A percentile compares a stretch with the other conserved stretches of the same genome.
Evolutionary conservation across 2,329 filamentous ascomycete genomes (phyloP).

Genomic region (Cryphonectria parasitica): DNA sequence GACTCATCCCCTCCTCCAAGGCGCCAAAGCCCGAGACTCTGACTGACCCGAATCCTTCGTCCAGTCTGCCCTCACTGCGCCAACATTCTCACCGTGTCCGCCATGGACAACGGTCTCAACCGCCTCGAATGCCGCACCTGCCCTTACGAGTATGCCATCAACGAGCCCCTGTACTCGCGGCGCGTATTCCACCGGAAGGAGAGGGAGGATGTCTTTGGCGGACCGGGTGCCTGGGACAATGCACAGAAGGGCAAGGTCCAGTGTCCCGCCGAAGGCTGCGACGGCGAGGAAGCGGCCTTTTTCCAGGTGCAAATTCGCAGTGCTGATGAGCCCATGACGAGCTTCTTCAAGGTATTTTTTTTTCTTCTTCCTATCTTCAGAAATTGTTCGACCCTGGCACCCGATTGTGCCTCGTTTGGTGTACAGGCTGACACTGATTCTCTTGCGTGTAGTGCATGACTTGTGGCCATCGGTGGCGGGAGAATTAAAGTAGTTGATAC

Average conservation of each 20-base stretch:
- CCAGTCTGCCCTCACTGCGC: conserved; percentile 81
- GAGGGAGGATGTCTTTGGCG: conserved; percentile 87
- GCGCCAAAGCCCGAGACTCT: conserved; percentile 9
- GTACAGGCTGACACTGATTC: conserved; percentile 30
- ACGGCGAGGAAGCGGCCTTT: conserved; percentile 85
- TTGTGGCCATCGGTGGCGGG: conserved; percentile 68
- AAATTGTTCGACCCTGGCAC: neutral
- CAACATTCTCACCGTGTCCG: conserved; percentile 79
- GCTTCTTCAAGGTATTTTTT: conserved; percentile 77
- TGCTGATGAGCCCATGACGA: conserved; percentile 98
- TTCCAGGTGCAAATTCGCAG: conserved; percentile 97
- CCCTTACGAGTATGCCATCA: conserved; percentile 86
- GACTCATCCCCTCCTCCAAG: conserved; percentile 12
- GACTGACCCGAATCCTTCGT: conserved; percentile 22
- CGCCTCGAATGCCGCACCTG: conserved; percentile 95
- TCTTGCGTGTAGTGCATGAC: conserved; percentile 61
- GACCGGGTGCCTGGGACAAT: conserved; percentile 86
- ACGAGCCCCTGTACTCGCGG: conserved; percentile 77
- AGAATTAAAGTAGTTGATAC: conserved; percentile 51
- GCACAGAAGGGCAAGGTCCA: conserved; percentile 82
- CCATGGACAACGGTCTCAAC: conserved; percentile 64
- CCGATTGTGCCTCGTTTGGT: neutral
- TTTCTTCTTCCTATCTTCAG: conserved; percentile 22
- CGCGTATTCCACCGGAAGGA: conserved; percentile 86
- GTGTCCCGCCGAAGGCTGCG: conserved; percentile 80